phyloP scores from a whole-genome alignment of 345 rosid genomes.

The Psidium guajava region DNA sequence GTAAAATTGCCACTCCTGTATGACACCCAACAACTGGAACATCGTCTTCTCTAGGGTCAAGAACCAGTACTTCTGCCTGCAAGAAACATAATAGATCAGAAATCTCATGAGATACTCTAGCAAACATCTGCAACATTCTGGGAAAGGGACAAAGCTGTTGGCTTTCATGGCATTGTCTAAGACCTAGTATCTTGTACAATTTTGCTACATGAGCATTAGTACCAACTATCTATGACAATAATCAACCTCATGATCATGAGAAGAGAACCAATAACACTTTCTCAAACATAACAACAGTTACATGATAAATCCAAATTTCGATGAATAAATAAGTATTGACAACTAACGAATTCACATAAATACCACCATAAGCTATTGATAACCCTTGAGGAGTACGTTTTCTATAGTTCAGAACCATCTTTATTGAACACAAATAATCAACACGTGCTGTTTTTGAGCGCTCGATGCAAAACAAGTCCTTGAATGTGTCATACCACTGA shows the following conservation, averaged over 20 bases:
- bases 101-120: too few species aligned
- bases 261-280: neutral
- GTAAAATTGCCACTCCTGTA: too few species aligned
- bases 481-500: neutral
- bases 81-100: neutral
- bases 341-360: neutral
- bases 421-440: too few species aligned
- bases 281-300: neutral
- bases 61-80: slow-evolving; percentile 89
- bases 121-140: too few species aligned
- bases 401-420: too few species aligned
- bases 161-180: neutral
- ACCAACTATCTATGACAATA: neutral
- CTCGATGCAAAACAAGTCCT: neutral
- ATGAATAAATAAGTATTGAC: neutral
- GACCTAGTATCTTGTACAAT: neutral
- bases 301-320: neutral
- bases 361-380: neutral
- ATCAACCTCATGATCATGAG: neutral
- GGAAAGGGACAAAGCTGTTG: neutral
- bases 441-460: neutral
- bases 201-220: neutral
- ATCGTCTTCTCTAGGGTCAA: slow-evolving; percentile 84
- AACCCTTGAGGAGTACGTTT: neutral
- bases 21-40: slow-evolving; percentile 55